Evolutionary conservation across 495 filamentous ascomycete genomes (phyloP), one percentile per base, ranked within the genome.

Genomic region (Penicillium riverlandense): DNA sequence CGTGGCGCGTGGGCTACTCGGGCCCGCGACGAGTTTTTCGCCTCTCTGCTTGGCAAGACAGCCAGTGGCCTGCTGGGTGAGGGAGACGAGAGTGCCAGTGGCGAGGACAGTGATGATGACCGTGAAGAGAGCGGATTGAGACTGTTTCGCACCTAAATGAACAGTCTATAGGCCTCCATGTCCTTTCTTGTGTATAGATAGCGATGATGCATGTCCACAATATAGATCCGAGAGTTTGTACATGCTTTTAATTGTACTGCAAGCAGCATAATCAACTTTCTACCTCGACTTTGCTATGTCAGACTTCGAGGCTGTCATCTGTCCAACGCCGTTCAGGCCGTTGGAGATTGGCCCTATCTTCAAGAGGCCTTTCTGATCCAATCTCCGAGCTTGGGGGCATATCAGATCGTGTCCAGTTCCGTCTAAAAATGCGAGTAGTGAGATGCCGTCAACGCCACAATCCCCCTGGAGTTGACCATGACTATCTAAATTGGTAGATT

Each of bases 1-100:
- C 69, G 85, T 28, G 75, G 82, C 3, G 59, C 49, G 10, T 96
- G 90, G 90, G 84, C 86, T 39, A 74, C 79, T 41, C 73, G 78
- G 41, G 86, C 88, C 33, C 79, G 88, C 41, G 86, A 88, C 56
- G 79, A 95, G 54, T 82, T 98, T 56, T 96, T 98, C 68, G 83
- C 83, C 29, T 85, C 88, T 29, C 64, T 98, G 57, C 80, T 98
- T 43, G 94, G 92, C 11, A 62, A 56, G 41, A 65, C 66, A 40
- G 81, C 84, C 56, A 88, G 82, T 59, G 70, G 87, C 47, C 69
- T 73, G 45, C 64, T 96, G 40, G 77, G 77, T 16, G 91, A 95
- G 59, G 83, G 80, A 0, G 79, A 79, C 11, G 75, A 70, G 9
- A 73, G 61, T 39, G 76, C 65, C 29, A 66, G 50, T 29, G 63